These are phyloP conservation scores for Lenzites betulinus DNA, from an alignment of 768 basidiomycete species.

Conservation along the genomic window DNA sequence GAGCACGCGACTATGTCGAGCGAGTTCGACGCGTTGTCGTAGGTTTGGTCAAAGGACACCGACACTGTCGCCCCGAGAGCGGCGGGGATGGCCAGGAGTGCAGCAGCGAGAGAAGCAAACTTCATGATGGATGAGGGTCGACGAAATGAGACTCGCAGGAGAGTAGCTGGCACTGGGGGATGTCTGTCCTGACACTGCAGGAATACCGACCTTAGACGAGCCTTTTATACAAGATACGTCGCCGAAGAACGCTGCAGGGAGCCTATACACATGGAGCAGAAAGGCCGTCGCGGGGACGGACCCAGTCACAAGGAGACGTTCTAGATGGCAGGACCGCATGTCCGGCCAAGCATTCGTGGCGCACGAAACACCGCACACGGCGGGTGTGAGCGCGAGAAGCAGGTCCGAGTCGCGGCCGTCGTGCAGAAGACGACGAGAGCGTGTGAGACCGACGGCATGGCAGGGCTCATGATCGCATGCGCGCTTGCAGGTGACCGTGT, in stretches of 20 bases:
- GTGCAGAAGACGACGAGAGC: constrained; percentile 4
- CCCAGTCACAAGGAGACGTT: neutral
- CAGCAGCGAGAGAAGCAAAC: constrained; percentile 17
- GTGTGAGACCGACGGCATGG: constrained; percentile 12
- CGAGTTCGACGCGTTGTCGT: constrained; percentile 47
- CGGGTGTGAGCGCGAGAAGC: constrained; percentile 6
- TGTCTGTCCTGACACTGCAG: neutral
- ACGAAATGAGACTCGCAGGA: neutral
- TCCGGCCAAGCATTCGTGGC: constrained; percentile 4
- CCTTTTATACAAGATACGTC: neutral
- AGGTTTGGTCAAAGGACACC: constrained; percentile 49
- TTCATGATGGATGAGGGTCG: constrained; percentile 12
- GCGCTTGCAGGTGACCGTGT: constrained; percentile 11
- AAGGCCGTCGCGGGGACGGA: neutral
- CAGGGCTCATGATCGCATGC: constrained; percentile 9
- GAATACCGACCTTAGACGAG: neutral
- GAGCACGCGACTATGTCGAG: constrained; percentile 52
- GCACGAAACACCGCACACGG: constrained; percentile 1
- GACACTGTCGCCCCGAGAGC: constrained; percentile 19
- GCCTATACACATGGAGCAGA: constrained; percentile 1
- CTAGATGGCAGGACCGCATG: constrained; percentile 3
- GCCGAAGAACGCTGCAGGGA: neutral
- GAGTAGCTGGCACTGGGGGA: neutral
- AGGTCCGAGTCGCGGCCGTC: constrained; percentile 1
- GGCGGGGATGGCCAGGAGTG: constrained; percentile 13